A percentile compares a stretch with the other conserved stretches of the same genome.
Conservation (phyloP, 768 basidiomycete species). For the Leccinum subgranulosum region DNA sequence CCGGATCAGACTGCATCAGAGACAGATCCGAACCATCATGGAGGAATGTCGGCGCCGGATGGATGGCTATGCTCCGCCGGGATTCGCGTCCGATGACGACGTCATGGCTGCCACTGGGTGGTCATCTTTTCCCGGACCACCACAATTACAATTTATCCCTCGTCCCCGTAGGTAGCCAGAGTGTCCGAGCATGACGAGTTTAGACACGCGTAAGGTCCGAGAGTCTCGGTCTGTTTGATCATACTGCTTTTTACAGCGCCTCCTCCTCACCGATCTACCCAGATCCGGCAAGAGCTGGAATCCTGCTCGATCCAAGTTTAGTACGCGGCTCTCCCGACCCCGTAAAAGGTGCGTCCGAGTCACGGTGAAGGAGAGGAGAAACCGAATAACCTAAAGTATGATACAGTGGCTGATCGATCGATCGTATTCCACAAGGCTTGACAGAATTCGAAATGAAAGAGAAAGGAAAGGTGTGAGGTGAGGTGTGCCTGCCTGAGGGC, state of each 20-base stretch:
- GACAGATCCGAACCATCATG: conserved; percentile 43
- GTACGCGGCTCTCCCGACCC: not conserved
- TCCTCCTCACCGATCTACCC: not conserved
- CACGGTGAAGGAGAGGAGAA: not conserved
- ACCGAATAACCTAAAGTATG: no score
- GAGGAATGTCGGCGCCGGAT: conserved; percentile 20
- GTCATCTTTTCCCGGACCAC: not conserved
- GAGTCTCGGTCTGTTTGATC: not conserved
- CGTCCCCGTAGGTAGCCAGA: not conserved
- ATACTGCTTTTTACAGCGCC: not conserved
- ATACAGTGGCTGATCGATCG: no score
- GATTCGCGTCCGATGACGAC: conserved; percentile 27
- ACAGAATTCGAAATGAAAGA: no score
- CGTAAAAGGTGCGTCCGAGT: not conserved
- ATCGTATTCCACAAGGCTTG: no score
- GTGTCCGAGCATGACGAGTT: conserved; percentile 37
- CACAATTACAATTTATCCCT: conserved; percentile 8
- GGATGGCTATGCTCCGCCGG: conserved; percentile 41
- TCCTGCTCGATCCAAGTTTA: not conserved
- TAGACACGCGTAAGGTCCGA: conserved; percentile 39
- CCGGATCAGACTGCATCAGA: conserved; percentile 28
- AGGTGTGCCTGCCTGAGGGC: not conserved
- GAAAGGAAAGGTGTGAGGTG: no score
- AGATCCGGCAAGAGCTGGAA: not conserved
- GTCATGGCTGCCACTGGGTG: not conserved